phyloP scores from a whole-genome alignment of 2,329 filamentous ascomycete species.

The Penicillium capsulatum region DNA sequence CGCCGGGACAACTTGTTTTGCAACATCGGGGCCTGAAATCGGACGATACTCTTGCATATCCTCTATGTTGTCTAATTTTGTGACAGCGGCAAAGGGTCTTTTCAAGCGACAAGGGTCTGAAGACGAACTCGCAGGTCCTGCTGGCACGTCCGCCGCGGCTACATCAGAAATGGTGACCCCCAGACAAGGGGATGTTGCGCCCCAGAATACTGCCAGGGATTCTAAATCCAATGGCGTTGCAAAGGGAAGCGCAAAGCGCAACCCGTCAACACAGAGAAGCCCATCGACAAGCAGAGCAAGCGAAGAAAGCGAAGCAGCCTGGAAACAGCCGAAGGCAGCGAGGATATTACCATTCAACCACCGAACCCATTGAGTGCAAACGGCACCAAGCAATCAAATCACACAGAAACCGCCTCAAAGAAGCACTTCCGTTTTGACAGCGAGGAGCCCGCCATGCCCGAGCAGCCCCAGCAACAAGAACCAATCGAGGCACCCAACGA shows the following conservation, averaged over 20 bases:
- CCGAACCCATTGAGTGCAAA: slow-evolving; percentile 10
- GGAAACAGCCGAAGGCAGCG: slow-evolving; percentile 18
- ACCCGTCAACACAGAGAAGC: slow-evolving; percentile 17
- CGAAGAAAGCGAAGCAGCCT: slow-evolving; percentile 31
- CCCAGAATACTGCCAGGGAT: slow-evolving; percentile 12
- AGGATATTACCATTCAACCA: slow-evolving; percentile 10
- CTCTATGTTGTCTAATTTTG: slow-evolving; percentile 42
- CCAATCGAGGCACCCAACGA: slow-evolving; percentile 15
- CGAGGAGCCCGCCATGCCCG: slow-evolving; percentile 34
- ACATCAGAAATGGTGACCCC: slow-evolving; percentile 36
- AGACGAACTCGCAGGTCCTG: slow-evolving; percentile 11
- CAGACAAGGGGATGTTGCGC: slow-evolving; percentile 24
- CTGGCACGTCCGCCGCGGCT: slow-evolving; percentile 14
- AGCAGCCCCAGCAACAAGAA: slow-evolving; percentile 18
- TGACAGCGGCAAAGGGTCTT: slow-evolving; percentile 42
- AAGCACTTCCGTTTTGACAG: slow-evolving; percentile 41
- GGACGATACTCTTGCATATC: neutral
- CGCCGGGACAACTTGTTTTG: slow-evolving; percentile 1
- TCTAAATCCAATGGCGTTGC: slow-evolving; percentile 11
- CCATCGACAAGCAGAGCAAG: slow-evolving; percentile 30
- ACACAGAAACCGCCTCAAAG: slow-evolving; percentile 12
- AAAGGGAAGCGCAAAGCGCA: slow-evolving; percentile 33
- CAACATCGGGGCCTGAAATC: slow-evolving; percentile 4
- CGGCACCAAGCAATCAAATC: slow-evolving; percentile 10
- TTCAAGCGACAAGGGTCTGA: slow-evolving; percentile 33